These are phyloP conservation scores for Bacterosira constricta DNA, from an alignment of 108 stramenopile genomes.

Conservation along the genomic window DNA sequence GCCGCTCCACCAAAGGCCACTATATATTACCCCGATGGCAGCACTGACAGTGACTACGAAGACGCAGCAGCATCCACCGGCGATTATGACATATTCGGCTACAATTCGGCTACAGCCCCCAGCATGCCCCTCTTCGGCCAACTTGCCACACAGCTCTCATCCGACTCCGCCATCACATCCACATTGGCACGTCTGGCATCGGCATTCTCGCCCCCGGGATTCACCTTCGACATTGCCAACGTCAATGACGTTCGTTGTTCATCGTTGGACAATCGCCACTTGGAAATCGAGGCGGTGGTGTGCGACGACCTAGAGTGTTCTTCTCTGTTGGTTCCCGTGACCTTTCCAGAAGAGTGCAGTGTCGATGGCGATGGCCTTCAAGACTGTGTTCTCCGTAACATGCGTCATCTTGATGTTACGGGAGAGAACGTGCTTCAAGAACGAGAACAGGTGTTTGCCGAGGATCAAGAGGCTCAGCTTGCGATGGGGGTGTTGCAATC, in stretches of 20 bases:
- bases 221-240: background rate
- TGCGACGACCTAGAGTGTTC: slow-evolving; percentile 29
- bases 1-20: too few species aligned
- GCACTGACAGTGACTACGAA: too few species aligned
- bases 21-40: too few species aligned
- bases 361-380: background rate
- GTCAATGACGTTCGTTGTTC: slow-evolving; percentile 19
- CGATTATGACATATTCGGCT: background rate
- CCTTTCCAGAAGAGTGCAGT: slow-evolving; percentile 20
- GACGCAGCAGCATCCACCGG: too few species aligned
- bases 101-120: background rate
- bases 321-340: slow-evolving; percentile 25
- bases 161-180: background rate
- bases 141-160: background rate
- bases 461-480: slow-evolving; percentile 4
- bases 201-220: slow-evolving; percentile 16
- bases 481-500: background rate
- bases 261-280: background rate
- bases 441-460: background rate
- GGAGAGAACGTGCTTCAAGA: background rate
- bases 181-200: slow-evolving; percentile 23
- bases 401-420: background rate
- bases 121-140: background rate
- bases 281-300: slow-evolving; percentile 29
- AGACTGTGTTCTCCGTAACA: background rate